phyloP scores from a whole-genome alignment of 129 eudicot species.

The Tagetes patula region DNA sequence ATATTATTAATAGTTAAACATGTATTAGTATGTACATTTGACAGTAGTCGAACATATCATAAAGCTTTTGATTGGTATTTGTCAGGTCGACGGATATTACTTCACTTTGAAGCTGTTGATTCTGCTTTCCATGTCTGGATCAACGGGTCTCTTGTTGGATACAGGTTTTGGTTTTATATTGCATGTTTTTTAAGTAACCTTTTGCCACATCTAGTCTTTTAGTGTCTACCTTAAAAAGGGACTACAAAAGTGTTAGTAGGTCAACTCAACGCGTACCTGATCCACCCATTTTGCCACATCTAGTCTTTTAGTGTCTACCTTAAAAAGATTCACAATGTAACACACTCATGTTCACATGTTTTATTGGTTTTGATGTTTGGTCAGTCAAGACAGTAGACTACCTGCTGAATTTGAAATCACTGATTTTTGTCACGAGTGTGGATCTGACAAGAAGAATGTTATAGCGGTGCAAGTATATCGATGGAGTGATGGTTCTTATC shows the following conservation, averaged over 20 bases:
- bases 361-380: slow-evolving; percentile 27
- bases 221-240: background rate
- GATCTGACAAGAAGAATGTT: slow-evolving; percentile 69
- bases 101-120: slow-evolving; percentile 98
- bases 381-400: slow-evolving; percentile 96
- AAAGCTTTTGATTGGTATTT: slow-evolving; percentile 14
- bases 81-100: slow-evolving; percentile 81
- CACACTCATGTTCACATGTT: slow-evolving; percentile 10
- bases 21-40: slow-evolving; percentile 6
- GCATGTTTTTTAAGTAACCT: slow-evolving; percentile 15
- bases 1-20: background rate
- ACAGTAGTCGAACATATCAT: background rate
- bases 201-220: background rate
- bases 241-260: slow-evolving; percentile 5
- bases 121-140: slow-evolving; percentile 97
- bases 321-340: background rate
- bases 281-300: background rate
- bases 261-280: background rate
- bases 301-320: background rate
- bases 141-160: slow-evolving; percentile 81
- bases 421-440: slow-evolving; percentile 69
- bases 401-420: slow-evolving; percentile 97
- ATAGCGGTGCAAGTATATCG: slow-evolving; percentile 89
- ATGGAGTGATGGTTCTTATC: slow-evolving; percentile 98
- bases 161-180: slow-evolving; percentile 71